phyloP scores from a whole-genome alignment of 1,139 yeast species.

The Suhomyces coccinellae region DNA sequence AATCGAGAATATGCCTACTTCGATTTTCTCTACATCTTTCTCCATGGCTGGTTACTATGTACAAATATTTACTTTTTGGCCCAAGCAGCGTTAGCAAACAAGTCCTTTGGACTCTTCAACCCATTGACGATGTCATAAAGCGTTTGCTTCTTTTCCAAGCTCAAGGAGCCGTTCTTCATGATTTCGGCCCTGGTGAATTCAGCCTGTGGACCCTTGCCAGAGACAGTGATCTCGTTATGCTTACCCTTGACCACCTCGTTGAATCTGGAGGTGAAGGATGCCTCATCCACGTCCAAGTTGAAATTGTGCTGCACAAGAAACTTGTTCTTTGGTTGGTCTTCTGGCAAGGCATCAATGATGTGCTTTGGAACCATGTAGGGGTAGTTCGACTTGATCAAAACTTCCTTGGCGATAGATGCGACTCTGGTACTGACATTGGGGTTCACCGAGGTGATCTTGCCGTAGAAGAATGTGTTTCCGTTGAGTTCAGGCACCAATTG shows the following conservation, averaged over 20 bases:
- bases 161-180: slow-evolving; percentile 36
- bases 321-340: slow-evolving; percentile 27
- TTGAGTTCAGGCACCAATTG: slow-evolving; percentile 26
- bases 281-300: slow-evolving; percentile 28
- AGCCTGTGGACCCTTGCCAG: slow-evolving; percentile 18
- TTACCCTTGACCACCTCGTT: slow-evolving; percentile 40
- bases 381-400: slow-evolving; percentile 41
- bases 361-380: slow-evolving; percentile 44
- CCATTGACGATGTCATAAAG: slow-evolving; percentile 35
- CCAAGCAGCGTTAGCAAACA: slow-evolving; percentile 39
- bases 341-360: slow-evolving; percentile 32
- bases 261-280: slow-evolving; percentile 28
- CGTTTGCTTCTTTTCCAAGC: slow-evolving; percentile 27
- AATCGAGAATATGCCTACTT: not conserved
- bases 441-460: slow-evolving; percentile 37
- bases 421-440: slow-evolving; percentile 37
- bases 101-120: slow-evolving; percentile 24
- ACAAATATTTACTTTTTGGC: slow-evolving; percentile 12
- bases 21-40: not conserved
- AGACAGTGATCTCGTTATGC: slow-evolving; percentile 18
- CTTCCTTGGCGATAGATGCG: slow-evolving; percentile 43
- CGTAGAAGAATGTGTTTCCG: slow-evolving; percentile 40
- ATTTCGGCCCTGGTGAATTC: slow-evolving; percentile 23
- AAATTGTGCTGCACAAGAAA: slow-evolving; percentile 39
- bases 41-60: slow-evolving; percentile 1